Conservation (phyloP, 257 asterid species). For the Rehmannia glutinosa region DNA sequence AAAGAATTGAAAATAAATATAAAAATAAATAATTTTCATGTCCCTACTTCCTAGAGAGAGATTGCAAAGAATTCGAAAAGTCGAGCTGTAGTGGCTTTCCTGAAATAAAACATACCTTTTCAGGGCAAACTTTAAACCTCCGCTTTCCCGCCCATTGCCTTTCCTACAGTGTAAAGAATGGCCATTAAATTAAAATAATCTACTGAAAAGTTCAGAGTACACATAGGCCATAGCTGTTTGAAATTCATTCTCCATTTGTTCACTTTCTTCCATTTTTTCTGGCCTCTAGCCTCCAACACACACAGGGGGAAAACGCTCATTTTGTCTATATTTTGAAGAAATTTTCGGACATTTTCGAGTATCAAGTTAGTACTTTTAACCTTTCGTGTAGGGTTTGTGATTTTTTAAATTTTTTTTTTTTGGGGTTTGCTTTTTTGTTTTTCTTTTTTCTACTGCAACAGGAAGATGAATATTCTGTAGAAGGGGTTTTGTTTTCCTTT, state of each 20-base stretch:
- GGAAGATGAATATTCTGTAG: not conserved
- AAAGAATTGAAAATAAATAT: no score
- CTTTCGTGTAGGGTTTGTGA: not conserved
- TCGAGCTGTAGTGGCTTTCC: constrained; percentile 18
- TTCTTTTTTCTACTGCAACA: not conserved
- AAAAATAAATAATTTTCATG: no score
- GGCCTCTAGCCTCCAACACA: constrained; percentile 2
- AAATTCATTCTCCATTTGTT: not conserved
- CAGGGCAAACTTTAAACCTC: constrained; percentile 24
- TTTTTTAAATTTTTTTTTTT: not conserved
- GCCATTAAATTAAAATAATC: constrained; percentile 16
- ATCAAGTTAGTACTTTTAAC: not conserved
- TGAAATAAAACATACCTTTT: constrained; percentile 2
- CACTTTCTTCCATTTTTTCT: constrained; percentile 4
- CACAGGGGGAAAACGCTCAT: not conserved
- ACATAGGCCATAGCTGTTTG: not conserved
- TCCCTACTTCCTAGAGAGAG: no score
- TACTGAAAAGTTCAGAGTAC: not conserved
- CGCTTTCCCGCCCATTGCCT: constrained; percentile 47
- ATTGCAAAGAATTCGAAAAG: not conserved
- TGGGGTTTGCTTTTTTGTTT: not conserved
- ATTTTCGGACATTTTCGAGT: not conserved
- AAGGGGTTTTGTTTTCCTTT: not conserved
- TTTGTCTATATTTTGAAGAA: not conserved
- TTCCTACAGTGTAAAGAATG: constrained; percentile 13